phyloP scores from a whole-genome alignment of 2,329 filamentous ascomycete genomes.

The Thelonectria blattea region DNA sequence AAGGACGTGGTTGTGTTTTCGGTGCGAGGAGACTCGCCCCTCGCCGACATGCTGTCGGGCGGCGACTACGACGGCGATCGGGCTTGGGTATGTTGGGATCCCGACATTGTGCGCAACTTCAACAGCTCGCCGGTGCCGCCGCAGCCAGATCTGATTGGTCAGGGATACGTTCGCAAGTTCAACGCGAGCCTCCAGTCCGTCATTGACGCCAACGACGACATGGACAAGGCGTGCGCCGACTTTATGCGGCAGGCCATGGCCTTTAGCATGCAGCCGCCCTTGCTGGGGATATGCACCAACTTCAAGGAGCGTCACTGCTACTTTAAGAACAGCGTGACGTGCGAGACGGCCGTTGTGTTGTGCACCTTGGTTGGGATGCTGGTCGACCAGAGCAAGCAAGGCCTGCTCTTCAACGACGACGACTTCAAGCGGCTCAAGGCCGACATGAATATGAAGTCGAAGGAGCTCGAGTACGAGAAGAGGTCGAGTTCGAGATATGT shows the following conservation, averaged over 20 bases:
- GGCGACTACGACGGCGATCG: conserved; percentile 83
- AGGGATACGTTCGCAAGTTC: conserved; percentile 57
- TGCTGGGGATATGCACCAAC: conserved; percentile 69
- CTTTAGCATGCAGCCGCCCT: conserved; percentile 62
- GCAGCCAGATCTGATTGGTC: conserved; percentile 50
- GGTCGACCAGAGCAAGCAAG: conserved; percentile 64
- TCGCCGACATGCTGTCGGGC: conserved; percentile 75
- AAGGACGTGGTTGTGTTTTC: conserved; percentile 85
- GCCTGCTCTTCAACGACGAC: conserved; percentile 52
- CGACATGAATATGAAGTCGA: conserved; percentile 33
- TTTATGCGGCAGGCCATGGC: conserved; percentile 61
- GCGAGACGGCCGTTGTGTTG: conserved; percentile 52
- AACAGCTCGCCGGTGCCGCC: conserved; percentile 54
- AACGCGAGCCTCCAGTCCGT: conserved; percentile 55
- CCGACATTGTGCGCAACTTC: conserved; percentile 69
- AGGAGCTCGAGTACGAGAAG: conserved; percentile 53
- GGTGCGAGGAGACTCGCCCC: conserved; percentile 61
- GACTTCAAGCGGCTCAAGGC: conserved; percentile 20
- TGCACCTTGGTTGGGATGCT: conserved; percentile 59
- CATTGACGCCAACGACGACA: conserved; percentile 34
- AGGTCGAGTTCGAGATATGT: conserved; percentile 37
- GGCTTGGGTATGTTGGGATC: conserved; percentile 81
- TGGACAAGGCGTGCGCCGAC: conserved; percentile 42
- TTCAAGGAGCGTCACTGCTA: conserved; percentile 71
- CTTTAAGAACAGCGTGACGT: conserved; percentile 55